A percentile compares a stretch with the other conserved stretches of the same genome.
Conservation (phyloP, 768 basidiomycete genomes). For the Lentinula aciculospora region DNA sequence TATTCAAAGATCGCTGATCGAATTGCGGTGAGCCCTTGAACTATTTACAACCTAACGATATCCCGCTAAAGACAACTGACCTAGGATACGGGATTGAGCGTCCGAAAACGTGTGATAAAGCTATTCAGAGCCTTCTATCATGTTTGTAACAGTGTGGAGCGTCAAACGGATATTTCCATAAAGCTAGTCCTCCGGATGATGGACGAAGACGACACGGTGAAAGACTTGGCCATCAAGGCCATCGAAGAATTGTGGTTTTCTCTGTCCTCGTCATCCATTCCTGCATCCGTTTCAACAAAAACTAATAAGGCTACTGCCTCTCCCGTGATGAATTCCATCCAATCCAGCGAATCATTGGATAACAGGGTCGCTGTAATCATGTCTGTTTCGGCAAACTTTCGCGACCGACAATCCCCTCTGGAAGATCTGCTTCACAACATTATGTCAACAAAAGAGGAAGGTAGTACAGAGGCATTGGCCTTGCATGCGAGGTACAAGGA, state of each 20-base stretch:
- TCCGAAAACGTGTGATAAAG: slow-evolving; percentile 95
- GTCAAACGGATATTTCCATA: slow-evolving; percentile 75
- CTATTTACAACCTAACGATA: not conserved
- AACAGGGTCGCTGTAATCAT: slow-evolving; percentile 78
- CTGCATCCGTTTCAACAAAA: slow-evolving; percentile 33
- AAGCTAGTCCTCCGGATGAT: slow-evolving; percentile 78
- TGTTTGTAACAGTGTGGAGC: slow-evolving; percentile 45
- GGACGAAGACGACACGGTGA: slow-evolving; percentile 94
- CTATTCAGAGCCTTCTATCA: slow-evolving; percentile 83
- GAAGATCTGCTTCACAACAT: slow-evolving; percentile 85
- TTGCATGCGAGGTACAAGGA: slow-evolving; percentile 70
- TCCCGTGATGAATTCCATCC: slow-evolving; percentile 9
- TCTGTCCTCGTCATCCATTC: slow-evolving; percentile 11
- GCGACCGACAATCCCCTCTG: slow-evolving; percentile 76
- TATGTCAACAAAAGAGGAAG: slow-evolving; percentile 63
- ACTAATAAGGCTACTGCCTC: slow-evolving; percentile 21
- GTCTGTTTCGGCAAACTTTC: slow-evolving; percentile 76
- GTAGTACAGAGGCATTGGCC: slow-evolving; percentile 34
- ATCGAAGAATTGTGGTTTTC: slow-evolving; percentile 91
- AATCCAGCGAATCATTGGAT: slow-evolving; percentile 50
- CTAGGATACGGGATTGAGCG: slow-evolving; percentile 91
- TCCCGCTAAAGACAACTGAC: not conserved
- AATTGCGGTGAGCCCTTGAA: slow-evolving; percentile 61
- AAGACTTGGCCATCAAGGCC: slow-evolving; percentile 86
- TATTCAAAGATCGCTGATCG: slow-evolving; percentile 85